A percentile compares a stretch with the other conserved stretches of the same genome.
Evolutionary conservation across 345 rosid genomes (phyloP).

Genomic region (Acer negundo): DNA sequence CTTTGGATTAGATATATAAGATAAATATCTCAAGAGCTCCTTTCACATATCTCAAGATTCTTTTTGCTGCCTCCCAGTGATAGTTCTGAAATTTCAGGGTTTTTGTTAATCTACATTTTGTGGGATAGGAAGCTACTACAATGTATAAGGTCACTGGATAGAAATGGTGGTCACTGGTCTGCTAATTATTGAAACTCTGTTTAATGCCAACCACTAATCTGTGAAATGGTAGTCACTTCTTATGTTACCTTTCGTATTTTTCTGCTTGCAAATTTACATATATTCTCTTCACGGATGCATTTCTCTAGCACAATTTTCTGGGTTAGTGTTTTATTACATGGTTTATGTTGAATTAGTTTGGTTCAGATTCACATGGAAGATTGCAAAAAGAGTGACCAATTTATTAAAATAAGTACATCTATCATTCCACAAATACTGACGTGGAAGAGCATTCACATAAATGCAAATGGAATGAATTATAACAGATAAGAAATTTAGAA

Average conservation of each 20-base stretch:
- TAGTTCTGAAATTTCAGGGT: conserved; percentile 5
- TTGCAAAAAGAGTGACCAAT: background rate
- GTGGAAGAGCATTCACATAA: background rate
- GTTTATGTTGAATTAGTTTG: background rate
- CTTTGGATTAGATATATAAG: too few species aligned
- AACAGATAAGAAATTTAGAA: too few species aligned
- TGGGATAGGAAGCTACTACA: conserved; percentile 13
- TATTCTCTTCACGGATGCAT: background rate
- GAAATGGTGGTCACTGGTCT: conserved; percentile 13
- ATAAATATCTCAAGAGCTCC: too few species aligned
- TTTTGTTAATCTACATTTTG: conserved; percentile 16
- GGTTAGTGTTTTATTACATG: background rate
- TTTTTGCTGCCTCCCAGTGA: background rate
- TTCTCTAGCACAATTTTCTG: background rate
- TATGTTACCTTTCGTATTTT: background rate
- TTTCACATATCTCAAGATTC: too few species aligned
- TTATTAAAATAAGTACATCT: background rate
- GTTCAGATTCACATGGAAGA: background rate
- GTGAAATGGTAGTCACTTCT: conserved; percentile 40
- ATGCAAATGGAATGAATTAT: background rate
- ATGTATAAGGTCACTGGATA: conserved; percentile 7
- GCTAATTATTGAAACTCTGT: conserved; percentile 17
- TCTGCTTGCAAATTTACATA: background rate
- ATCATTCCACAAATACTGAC: background rate
- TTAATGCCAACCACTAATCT: conserved; percentile 40